A percentile compares a stretch with the other conserved stretches of the same genome.
Conservation (phyloP, 345 rosid species). For the Eucalyptus melliodora region DNA sequence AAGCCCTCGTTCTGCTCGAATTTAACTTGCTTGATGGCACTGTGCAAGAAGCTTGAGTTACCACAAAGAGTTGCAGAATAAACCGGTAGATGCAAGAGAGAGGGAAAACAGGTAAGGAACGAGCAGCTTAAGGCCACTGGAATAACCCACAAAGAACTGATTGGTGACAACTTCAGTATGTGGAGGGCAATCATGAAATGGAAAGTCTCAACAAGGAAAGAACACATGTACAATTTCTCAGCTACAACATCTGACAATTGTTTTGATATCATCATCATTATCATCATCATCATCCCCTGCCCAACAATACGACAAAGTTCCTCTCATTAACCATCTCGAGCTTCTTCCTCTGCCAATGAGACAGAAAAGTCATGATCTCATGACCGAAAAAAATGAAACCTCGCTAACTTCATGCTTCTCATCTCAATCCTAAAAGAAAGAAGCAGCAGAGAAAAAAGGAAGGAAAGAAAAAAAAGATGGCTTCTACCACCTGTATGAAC, state of each 20-base stretch:
- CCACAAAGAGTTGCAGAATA: background rate
- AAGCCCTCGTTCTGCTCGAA: background rate
- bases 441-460: background rate
- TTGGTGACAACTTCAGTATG: background rate
- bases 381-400: background rate
- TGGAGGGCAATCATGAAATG: background rate
- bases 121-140: background rate
- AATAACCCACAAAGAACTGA: background rate
- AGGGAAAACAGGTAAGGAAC: background rate
- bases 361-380: background rate
- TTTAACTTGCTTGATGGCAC: background rate
- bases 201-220: background rate
- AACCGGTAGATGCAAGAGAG: background rate
- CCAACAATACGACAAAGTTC: background rate
- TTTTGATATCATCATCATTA: background rate
- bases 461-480: fast-evolving
- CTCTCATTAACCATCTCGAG: background rate
- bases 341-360: background rate
- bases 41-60: background rate
- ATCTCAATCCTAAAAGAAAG: background rate
- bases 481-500: background rate
- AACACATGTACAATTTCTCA: background rate
- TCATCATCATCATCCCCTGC: background rate
- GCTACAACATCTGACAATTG: background rate
- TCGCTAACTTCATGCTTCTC: background rate